These are phyloP conservation scores for Vairimorpha ceranae DNA, from an alignment of 371 early-diverging fungal genomes.

Conservation along the genomic window DNA sequence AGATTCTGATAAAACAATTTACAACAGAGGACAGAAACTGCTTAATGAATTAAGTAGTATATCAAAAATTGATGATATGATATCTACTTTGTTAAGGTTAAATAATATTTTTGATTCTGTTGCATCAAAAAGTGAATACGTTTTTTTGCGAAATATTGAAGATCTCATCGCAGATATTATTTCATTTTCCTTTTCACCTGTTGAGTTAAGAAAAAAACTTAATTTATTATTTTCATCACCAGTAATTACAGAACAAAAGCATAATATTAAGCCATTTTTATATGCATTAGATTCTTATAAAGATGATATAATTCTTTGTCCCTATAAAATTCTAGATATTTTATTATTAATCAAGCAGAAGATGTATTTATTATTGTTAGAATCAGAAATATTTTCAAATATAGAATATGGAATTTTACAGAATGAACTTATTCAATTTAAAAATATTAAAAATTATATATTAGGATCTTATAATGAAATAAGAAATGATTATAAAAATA, in stretches of 20 bases:
- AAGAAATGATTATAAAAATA: constrained; percentile 40
- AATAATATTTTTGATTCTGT: not conserved
- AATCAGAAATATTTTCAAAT: constrained; percentile 28
- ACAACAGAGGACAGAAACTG: not conserved
- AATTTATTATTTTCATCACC: constrained; percentile 22
- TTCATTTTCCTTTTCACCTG: not conserved
- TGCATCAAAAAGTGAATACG: not conserved
- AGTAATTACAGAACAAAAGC: constrained; percentile 6
- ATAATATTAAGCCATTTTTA: not conserved
- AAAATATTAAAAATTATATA: constrained; percentile 36
- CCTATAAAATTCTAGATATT: not conserved
- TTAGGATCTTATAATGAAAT: constrained; percentile 56
- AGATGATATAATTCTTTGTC: not conserved
- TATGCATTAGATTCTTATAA: not conserved
- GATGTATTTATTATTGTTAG: not conserved
- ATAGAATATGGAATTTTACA: constrained; percentile 21
- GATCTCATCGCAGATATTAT: constrained; percentile 4
- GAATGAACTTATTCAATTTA: constrained; percentile 35
- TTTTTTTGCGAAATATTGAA: not conserved
- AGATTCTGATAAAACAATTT: not conserved
- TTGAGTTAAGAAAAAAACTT: constrained; percentile 8
- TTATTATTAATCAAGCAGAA: not conserved
- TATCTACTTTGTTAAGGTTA: not conserved
- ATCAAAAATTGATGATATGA: not conserved
- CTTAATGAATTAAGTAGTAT: not conserved